A percentile compares a stretch with the other conserved stretches of the same genome.
Evolutionary conservation across 2,329 filamentous ascomycete species (phyloP).

Genomic region (Xylaria polymorpha): DNA sequence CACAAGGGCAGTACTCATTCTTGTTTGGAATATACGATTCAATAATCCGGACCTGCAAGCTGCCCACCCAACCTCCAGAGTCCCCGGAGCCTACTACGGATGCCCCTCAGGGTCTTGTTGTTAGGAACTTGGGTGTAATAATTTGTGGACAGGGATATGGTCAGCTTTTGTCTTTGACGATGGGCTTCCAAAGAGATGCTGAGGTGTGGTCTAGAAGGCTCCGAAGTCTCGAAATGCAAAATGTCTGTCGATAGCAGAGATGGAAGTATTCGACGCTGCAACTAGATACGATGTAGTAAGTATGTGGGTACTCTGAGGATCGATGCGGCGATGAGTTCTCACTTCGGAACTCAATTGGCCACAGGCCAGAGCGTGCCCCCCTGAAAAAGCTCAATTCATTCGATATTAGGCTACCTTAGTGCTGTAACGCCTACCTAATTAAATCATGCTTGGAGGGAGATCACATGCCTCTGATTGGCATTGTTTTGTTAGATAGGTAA

Average conservation of each 20-base stretch:
- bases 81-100: too few relatives aligned
- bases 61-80: too few relatives aligned
- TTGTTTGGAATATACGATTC: too few relatives aligned
- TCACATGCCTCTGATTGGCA: neutral
- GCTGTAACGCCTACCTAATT: neutral
- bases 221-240: neutral
- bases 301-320: neutral
- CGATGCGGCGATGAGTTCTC: neutral
- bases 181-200: neutral
- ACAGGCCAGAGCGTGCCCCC: too few relatives aligned
- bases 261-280: neutral
- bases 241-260: neutral
- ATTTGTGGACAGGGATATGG: constrained; percentile 10
- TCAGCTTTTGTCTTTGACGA: neutral
- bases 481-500: neutral
- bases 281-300: neutral
- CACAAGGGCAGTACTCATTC: neutral
- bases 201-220: constrained; percentile 3
- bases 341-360: neutral
- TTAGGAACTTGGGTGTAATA: neutral
- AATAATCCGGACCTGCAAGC: too few relatives aligned
- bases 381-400: neutral
- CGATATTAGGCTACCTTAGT: neutral
- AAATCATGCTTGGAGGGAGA: neutral
- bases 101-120: too few relatives aligned